Base-by-base conservation (phyloP, 352 stramenopile genomes). In the Phytophthora sojae region DNA sequence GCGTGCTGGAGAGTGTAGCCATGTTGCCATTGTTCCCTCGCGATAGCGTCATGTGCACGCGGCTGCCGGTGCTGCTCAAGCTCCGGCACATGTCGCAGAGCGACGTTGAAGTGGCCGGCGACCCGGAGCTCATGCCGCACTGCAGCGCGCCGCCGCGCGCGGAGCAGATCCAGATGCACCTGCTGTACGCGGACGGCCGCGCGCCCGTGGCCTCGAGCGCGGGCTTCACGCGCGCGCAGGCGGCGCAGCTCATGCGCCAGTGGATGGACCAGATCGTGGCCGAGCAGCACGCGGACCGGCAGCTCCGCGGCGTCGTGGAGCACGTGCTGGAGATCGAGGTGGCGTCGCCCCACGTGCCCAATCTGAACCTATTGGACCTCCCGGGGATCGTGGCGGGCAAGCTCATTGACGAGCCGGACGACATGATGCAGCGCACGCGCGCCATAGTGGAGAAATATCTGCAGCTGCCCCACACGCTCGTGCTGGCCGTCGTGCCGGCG, bases 21-120 rank as follows among this genome's bases (percentile, higher is more conserved):
- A 83, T 85, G 78, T 32, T 82, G 51, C 73, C 79, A 47, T 49
- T 86, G 1, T 83, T 88, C 65, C 81, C 80, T 39, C 80, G 80
- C 21, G 69, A 81, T 55, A 55, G 66, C 57, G 51, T 54, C 23
- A 57, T 81, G 14, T 81, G 75, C 69, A 85, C 76, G 29, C 72
- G 79, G 8, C 61, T 88, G 64, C 76, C 78, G 6, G 73, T 88
- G 61, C 73, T 75, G 53, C 73, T 86, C 19, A 81, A 80, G 55
- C 37, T 88, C 52, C 71, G 70, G 3, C 70, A 69, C 35, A 39
- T 57, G 44, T 44, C 62, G 14, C 15, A 52, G 6, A 35, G 47
- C 45, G 49, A 65, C 44, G 53, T 64, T 69, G 62, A 63, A 42
- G 61, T 58, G 7, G 61, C 65, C 23, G 68, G 64, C 0, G 69